Percentiles rank a stretch among this genome's conserved stretches.
These are phyloP conservation scores for Maudiozyma serrabonitensis DNA, from an alignment of 805 yeast species.

Conservation along the genomic window DNA sequence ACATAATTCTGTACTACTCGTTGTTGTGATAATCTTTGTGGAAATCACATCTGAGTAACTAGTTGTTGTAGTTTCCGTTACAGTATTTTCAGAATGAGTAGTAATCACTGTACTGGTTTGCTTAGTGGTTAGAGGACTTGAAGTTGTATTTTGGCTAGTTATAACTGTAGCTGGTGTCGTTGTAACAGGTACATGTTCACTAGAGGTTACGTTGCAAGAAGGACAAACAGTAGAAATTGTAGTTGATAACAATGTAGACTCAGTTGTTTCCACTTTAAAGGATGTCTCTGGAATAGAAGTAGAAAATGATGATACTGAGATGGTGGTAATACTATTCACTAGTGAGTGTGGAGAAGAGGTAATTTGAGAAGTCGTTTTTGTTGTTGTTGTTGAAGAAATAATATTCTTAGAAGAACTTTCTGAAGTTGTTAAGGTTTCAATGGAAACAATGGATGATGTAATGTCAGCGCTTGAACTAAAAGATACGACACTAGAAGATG, in stretches of 20 bases:
- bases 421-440: neutral
- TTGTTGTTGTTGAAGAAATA: too few species aligned
- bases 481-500: too few species aligned
- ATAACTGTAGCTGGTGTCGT: neutral
- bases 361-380: neutral
- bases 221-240: slow-evolving; percentile 1
- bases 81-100: neutral
- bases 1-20: neutral
- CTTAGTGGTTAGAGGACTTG: too few species aligned
- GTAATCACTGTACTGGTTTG: too few species aligned
- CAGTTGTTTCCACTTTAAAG: neutral
- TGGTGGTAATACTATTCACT: too few species aligned
- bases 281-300: neutral
- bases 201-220: neutral
- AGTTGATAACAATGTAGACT: neutral
- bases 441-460: too few species aligned
- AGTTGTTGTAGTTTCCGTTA: neutral
- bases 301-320: neutral
- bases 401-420: too few species aligned
- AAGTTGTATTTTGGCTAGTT: neutral
- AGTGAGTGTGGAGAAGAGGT: neutral
- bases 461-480: too few species aligned
- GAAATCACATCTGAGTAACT: neutral
- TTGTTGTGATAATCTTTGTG: neutral
- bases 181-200: neutral